Evolutionary conservation across 371 early-diverging fungal species (phyloP).

Genomic region (Haplosporangium sp.): DNA sequence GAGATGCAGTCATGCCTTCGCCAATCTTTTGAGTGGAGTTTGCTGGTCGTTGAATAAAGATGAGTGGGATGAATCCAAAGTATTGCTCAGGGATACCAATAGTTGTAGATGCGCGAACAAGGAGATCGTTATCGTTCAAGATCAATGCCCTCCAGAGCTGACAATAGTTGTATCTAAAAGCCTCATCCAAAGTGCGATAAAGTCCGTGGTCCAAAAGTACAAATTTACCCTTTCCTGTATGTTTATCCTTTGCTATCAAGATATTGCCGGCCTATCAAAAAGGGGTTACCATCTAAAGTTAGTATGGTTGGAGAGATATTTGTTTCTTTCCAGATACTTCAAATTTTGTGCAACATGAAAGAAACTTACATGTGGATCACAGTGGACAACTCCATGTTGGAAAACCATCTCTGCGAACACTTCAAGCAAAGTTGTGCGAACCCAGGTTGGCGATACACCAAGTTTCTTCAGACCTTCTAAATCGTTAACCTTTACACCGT

Average conservation of each 20-base stretch:
- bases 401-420: slow-evolving; percentile 96
- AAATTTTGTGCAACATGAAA: no score
- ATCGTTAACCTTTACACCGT: slow-evolving; percentile 77
- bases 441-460: slow-evolving; percentile 76
- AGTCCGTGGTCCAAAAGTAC: slow-evolving; percentile 95
- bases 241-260: slow-evolving; percentile 33
- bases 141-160: slow-evolving; percentile 79
- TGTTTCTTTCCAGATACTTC: no score
- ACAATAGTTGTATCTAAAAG: slow-evolving; percentile 86
- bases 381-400: slow-evolving; percentile 70
- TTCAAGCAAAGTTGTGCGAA: slow-evolving; percentile 78
- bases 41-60: slow-evolving; percentile 54
- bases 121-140: slow-evolving; percentile 41
- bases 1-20: slow-evolving; percentile 52
- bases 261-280: slow-evolving; percentile 62
- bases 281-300: not conserved
- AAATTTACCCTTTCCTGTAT: slow-evolving; percentile 59
- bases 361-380: slow-evolving; percentile 48
- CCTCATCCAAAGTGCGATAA: slow-evolving; percentile 78
- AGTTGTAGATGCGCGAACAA: slow-evolving; percentile 26
- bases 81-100: slow-evolving; percentile 53
- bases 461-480: slow-evolving; percentile 74
- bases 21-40: slow-evolving; percentile 52
- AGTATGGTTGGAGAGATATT: not conserved
- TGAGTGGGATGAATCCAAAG: slow-evolving; percentile 49